Evolutionary conservation across 2,329 filamentous ascomycete species (phyloP), one percentile per base, ranked within the genome.

Genomic region (Clonostachys rosea): DNA sequence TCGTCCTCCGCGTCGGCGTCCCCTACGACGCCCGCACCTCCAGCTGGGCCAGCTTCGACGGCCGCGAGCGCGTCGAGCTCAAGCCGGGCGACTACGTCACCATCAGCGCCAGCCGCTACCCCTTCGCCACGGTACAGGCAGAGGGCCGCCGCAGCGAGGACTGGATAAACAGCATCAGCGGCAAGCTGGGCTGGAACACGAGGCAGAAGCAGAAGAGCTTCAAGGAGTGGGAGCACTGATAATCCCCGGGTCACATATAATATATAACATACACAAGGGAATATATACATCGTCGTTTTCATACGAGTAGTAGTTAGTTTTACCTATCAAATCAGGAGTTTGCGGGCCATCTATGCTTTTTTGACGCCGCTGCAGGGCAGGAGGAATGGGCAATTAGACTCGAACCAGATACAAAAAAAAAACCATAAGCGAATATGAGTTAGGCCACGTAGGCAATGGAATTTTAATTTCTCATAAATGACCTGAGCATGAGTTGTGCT

Each of bases 1-100:
- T 97, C 52, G 92, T 97, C 2, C 74, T 99, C 50, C 83, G 94
- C 36, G 79, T 96, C 16, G 94, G 92, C 11, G 91, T 97, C n/a
- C 94, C 94, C 0, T 97, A 96, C 64, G 86, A 95, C 65, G 89
- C 91, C 9, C 78, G 94, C 44, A 91, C 90, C 5, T 87, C 83
- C 56, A 91, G 87, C 39, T 99, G 94, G 92, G 94, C 91, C n/a
- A 95, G 90, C 65, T 99, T 99, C 63, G 94, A 99, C 66, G 94
- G 94, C 2, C 81, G 91, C 51, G 90, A 96, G 72, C 83, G 91
- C 69, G 70, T 89, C n/a, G 88, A 94, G 69, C 74, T 94, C 36
- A 65, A 70, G 43, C 86, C 87, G 0, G 89, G 89, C 14, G 89
- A 94, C 66, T 94, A 94, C 62, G 87, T 92, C 6, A 92, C 88